Evolutionary conservation across 345 rosid species (phyloP).

Genomic region (Zanthoxylum bungeanum): DNA sequence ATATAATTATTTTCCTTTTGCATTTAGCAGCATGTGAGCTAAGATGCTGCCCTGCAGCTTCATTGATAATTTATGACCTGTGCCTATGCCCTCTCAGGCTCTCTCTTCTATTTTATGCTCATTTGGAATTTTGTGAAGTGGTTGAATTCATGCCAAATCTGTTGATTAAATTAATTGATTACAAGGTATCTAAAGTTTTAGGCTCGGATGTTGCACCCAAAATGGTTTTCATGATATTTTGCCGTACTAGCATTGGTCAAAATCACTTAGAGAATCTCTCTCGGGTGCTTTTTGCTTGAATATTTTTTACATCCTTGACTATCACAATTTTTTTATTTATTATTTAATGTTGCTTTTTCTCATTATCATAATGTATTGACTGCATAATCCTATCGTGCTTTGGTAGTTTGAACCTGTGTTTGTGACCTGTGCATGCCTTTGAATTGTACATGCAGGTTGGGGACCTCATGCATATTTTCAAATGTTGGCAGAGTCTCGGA

Average conservation of each 20-base stretch:
- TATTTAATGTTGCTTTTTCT: neutral
- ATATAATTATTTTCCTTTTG: neutral
- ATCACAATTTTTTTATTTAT: neutral
- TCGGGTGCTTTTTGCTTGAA: neutral
- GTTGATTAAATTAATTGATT: neutral
- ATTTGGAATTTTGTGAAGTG: neutral
- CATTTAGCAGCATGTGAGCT: neutral
- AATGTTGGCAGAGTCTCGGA: constrained; percentile 69
- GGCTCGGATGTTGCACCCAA: neutral
- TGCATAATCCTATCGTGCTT: neutral
- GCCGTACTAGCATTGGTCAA: neutral
- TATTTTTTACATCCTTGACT: neutral
- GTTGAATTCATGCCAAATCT: neutral
- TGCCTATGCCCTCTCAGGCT: neutral
- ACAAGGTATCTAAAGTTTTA: neutral
- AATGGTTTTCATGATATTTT: neutral
- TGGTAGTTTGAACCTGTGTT: neutral
- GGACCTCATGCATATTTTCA: constrained; percentile 93
- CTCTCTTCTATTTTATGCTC: neutral
- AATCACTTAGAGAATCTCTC: neutral
- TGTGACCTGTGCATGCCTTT: neutral
- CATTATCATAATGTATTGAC: neutral
- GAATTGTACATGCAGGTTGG: constrained; percentile 59
- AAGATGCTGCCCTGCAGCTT: neutral
- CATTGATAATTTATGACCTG: neutral